These are phyloP conservation scores for Candida caryicola DNA, from an alignment of 805 yeast species.

Conservation along the genomic window DNA sequence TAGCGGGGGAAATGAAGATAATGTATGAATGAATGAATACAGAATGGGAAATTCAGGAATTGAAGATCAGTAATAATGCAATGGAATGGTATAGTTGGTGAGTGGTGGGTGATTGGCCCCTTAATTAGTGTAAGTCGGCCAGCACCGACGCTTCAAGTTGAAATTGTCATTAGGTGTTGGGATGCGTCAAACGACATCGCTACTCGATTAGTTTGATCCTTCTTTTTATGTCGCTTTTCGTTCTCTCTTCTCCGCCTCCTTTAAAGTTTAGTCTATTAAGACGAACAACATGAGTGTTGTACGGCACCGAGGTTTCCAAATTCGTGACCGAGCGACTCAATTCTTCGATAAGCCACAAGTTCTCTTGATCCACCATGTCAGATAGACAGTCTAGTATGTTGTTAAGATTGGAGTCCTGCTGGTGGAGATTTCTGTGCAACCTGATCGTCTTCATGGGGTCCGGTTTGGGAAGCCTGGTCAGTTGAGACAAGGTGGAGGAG, in stretches of 20 bases:
- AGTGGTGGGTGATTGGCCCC: no score
- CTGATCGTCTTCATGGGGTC: neutral
- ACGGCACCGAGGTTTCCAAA: constrained; percentile 6
- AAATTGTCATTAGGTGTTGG: neutral
- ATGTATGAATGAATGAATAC: neutral
- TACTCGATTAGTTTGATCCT: neutral
- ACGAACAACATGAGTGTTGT: constrained; percentile 5
- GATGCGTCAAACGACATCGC: neutral
- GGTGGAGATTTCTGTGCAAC: constrained; percentile 3
- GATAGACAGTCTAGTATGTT: constrained; percentile 8
- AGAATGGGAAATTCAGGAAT: neutral
- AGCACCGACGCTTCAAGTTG: no score
- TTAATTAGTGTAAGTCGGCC: no score
- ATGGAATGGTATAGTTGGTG: neutral
- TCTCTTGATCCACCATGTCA: constrained; percentile 8
- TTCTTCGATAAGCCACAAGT: constrained; percentile 1
- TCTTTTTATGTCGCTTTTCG: neutral
- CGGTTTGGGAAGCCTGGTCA: neutral
- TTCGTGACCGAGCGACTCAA: constrained; percentile 3
- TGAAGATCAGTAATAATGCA: neutral
- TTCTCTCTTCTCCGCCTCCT: neutral
- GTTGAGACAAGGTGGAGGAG: neutral
- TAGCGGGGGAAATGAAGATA: constrained; percentile 1
- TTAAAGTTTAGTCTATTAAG: neutral
- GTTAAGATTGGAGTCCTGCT: constrained; percentile 3